Evolutionary conservation across 306 rosid species (phyloP), one percentile per base, ranked within the genome.

Genomic region (Malus domestica): DNA sequence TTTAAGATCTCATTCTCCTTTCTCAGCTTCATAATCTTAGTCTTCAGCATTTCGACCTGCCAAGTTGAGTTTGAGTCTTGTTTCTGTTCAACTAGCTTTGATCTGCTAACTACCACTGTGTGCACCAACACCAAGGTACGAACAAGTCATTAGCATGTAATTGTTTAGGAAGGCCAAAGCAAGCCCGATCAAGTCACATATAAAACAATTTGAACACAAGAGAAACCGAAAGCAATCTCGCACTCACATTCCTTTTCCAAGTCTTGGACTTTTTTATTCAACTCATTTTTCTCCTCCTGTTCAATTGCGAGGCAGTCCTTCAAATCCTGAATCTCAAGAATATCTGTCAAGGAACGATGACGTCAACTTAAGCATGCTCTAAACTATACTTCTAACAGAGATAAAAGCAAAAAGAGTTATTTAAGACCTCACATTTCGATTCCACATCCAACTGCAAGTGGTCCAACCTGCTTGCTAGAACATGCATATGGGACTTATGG

Each of bases 261-360:
- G 67, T 82, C 78, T 69, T 85, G 91, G 27, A 88, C 52, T 75
- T 80, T 88, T 70, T 80, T 84, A 42, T 55, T 88, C 68, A 81
- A 72, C 65, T 85, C 93, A 22, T 70, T 85, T 65, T 88, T 92
- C 70, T 89, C 96, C 89, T 89, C 97, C 86, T 92, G 93, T 73
- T 92, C 96, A 68, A 79, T 80, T 68, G 80, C 54, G 16, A 92
- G 89, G 64, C 93, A 88, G 63, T 89, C 95, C 81, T 77, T 92
- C 85, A 92, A 68, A 78, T 88, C 96, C 79, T 85, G 96, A 83
- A 89, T 78, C 86, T 89, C 96, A 23, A 76, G 74, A 57, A 32
- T 77, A 89, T 82, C 96, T 92, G 87, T 33, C 67, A 84, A 60
- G 16, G 59, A 33, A 75, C 33, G 27, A 57, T 70, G 52, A 80